phyloP scores from a whole-genome alignment of 1,139 yeast species.

The Kodamaea plutei region DNA sequence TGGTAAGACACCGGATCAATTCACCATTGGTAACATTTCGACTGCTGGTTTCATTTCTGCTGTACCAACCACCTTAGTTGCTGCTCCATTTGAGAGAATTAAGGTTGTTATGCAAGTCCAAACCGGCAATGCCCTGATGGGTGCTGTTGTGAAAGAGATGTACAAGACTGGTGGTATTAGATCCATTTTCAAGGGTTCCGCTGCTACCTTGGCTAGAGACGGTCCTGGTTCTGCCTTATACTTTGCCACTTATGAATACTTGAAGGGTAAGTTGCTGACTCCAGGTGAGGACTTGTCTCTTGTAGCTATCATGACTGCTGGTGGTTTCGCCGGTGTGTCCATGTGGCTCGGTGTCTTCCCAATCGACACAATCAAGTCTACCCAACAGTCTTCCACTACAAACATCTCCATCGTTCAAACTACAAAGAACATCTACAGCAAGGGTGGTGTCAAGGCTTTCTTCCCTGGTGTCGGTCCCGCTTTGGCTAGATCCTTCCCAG shows the following conservation, averaged over 20 bases:
- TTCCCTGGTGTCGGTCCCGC: conserved; percentile 99
- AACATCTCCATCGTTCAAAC: conserved; percentile 62
- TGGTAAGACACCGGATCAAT: conserved; percentile 37
- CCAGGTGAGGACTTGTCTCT: conserved; percentile 61
- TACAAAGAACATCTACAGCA: conserved; percentile 55
- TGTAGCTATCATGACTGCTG: conserved; percentile 78
- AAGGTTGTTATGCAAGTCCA: conserved; percentile 91
- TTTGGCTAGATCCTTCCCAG: conserved; percentile 90
- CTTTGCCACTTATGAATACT: conserved; percentile 88
- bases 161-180: conserved; percentile 77
- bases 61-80: conserved; percentile 88
- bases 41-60: conserved; percentile 97
- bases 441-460: conserved; percentile 85
- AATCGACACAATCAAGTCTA: conserved; percentile 89
- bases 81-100: conserved; percentile 95
- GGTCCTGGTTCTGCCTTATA: conserved; percentile 98
- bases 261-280: conserved; percentile 59
- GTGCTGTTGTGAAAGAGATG: conserved; percentile 63
- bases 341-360: conserved; percentile 99
- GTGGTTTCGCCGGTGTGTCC: conserved; percentile 92
- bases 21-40: conserved; percentile 69
- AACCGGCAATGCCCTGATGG: conserved; percentile 48
- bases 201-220: conserved; percentile 91
- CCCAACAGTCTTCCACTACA: conserved; percentile 64
- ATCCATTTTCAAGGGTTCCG: conserved; percentile 87